A percentile compares a stretch with the other conserved stretches of the same genome.
phyloP scores from a whole-genome alignment of 495 filamentous ascomycete species.

The Daldinia childiae region DNA sequence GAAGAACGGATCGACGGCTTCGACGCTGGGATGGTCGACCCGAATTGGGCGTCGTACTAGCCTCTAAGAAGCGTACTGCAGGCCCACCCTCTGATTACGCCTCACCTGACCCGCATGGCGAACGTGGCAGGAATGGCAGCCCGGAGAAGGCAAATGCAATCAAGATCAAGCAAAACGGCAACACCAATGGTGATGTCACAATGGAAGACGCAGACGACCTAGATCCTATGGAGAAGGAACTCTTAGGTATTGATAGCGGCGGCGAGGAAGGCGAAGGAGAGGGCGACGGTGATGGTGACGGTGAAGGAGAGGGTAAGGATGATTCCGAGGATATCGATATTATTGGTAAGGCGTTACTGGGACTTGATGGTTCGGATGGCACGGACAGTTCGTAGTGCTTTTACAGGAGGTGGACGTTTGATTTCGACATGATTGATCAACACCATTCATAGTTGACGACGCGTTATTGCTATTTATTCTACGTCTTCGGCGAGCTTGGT shows the following conservation, averaged over 20 bases:
- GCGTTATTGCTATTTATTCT: conserved; percentile 2
- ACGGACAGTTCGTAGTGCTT: conserved; percentile 38
- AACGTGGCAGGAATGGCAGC: conserved; percentile 32
- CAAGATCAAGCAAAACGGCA: conserved; percentile 45
- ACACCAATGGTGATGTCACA: conserved; percentile 48
- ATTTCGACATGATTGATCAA: neutral
- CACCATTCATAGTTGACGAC: neutral
- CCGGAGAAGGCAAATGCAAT: conserved; percentile 44
- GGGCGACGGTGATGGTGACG: conserved; percentile 48
- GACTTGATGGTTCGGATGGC: conserved; percentile 54
- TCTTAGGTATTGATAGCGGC: conserved; percentile 57
- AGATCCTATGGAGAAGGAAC: conserved; percentile 62
- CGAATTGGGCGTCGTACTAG: conserved; percentile 56
- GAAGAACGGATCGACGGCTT: conserved; percentile 74
- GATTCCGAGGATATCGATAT: conserved; percentile 62
- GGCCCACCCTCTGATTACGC: conserved; percentile 31
- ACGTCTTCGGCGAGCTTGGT: conserved; percentile 8
- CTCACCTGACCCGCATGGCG: conserved; percentile 36
- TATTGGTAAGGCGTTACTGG: conserved; percentile 61
- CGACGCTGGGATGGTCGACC: conserved; percentile 69
- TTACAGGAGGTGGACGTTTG: neutral
- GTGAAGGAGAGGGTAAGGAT: conserved; percentile 50
- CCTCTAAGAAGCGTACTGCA: conserved; percentile 49
- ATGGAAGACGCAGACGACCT: conserved; percentile 61
- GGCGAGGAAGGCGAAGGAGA: conserved; percentile 43